A percentile compares a stretch with the other conserved stretches of the same genome.
phyloP scores from a whole-genome alignment of 2,329 filamentous ascomycete genomes.

The Alternaria gansuensis region DNA sequence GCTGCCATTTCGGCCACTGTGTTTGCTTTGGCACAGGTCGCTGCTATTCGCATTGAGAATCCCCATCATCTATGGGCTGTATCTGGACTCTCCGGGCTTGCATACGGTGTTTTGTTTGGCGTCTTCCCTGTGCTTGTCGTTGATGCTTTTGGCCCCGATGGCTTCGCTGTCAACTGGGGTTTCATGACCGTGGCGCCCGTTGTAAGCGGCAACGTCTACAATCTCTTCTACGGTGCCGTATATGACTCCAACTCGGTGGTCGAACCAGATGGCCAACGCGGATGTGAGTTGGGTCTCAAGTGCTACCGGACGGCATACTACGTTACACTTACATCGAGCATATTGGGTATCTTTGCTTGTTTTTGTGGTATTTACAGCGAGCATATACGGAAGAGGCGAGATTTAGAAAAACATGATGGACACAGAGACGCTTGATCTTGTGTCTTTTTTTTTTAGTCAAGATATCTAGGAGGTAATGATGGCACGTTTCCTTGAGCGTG shows the following conservation, averaged over 20 bases:
- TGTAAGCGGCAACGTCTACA: constrained; percentile 89
- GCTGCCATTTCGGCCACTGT: constrained; percentile 78
- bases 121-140: constrained; percentile 88
- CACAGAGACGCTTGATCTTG: constrained; percentile 42
- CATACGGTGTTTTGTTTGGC: constrained; percentile 92
- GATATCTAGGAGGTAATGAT: neutral
- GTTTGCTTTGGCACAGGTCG: constrained; percentile 81
- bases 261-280: constrained; percentile 72
- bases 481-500: neutral
- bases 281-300: constrained; percentile 77
- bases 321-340: constrained; percentile 76
- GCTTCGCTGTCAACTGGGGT: constrained; percentile 94
- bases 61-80: constrained; percentile 80
- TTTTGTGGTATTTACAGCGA: constrained; percentile 75
- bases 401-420: constrained; percentile 44
- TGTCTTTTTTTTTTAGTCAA: neutral
- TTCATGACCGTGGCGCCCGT: constrained; percentile 91
- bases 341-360: constrained; percentile 73
- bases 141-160: constrained; percentile 88
- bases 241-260: constrained; percentile 82
- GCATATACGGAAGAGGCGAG: constrained; percentile 48
- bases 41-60: constrained; percentile 76
- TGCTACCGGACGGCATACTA: constrained; percentile 86
- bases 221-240: constrained; percentile 84
- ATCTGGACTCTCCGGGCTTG: constrained; percentile 84